Conservation (phyloP, 1,284 basidiomycete genomes). For the Lentinus polychrous region DNA sequence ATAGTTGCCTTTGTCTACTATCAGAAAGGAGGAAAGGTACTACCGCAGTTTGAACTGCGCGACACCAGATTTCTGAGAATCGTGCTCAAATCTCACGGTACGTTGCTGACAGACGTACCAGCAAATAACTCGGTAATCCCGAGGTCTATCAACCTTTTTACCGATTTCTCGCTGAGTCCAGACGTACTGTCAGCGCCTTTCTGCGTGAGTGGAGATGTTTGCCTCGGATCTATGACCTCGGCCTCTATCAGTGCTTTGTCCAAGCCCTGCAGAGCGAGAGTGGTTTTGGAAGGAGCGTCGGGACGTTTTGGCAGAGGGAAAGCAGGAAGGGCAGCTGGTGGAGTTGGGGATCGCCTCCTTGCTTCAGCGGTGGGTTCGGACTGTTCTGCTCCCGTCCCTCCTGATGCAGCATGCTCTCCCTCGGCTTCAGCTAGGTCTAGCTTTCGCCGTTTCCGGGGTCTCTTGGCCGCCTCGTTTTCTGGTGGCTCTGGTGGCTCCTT, state of each 20-base stretch:
- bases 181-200: constrained; percentile 34
- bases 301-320: constrained; percentile 73
- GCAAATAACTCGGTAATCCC: constrained; percentile 84
- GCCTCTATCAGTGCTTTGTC: constrained; percentile 71
- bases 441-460: constrained; percentile 31
- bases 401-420: background rate
- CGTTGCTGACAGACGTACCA: constrained; percentile 42
- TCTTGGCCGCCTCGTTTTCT: constrained; percentile 19
- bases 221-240: constrained; percentile 58
- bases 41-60: constrained; percentile 77
- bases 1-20: constrained; percentile 41
- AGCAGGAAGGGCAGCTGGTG: constrained; percentile 40
- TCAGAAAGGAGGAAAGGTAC: constrained; percentile 68
- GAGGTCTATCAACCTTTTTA: constrained; percentile 60
- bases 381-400: constrained; percentile 1
- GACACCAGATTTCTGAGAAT: constrained; percentile 6
- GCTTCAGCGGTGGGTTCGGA: constrained; percentile 6
- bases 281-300: constrained; percentile 60
- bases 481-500: background rate
- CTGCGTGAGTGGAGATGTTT: constrained; percentile 36
- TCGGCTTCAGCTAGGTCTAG: constrained; percentile 16
- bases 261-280: constrained; percentile 71
- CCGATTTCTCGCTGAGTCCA: constrained; percentile 55
- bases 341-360: constrained; percentile 26
- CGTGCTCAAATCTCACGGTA: background rate